These are phyloP conservation scores for Vitis hybrid DNA, from an alignment of 177 flowering plant genomes.

Conservation along the genomic window DNA sequence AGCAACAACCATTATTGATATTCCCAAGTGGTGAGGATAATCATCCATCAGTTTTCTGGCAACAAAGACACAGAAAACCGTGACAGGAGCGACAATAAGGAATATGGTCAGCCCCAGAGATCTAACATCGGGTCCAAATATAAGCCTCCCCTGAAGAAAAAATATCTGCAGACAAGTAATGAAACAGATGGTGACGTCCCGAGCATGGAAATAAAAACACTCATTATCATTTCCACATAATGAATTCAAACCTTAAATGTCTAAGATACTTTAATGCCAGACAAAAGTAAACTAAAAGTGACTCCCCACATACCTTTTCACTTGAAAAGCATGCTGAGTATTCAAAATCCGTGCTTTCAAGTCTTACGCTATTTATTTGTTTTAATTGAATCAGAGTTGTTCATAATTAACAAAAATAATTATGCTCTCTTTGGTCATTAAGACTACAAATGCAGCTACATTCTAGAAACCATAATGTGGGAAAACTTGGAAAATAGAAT, in stretches of 20 bases:
- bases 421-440: too few relatives aligned
- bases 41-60: slow-evolving; percentile 67
- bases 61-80: slow-evolving; percentile 65
- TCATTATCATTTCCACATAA: not conserved
- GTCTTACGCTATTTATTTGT: not conserved
- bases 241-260: not conserved
- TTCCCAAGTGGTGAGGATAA: slow-evolving; percentile 49
- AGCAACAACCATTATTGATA: slow-evolving; percentile 58
- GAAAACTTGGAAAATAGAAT: too few relatives aligned
- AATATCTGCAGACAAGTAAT: slow-evolving; percentile 56
- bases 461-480: too few relatives aligned
- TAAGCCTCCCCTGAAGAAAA: slow-evolving; percentile 64
- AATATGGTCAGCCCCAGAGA: slow-evolving; percentile 59
- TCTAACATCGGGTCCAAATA: slow-evolving; percentile 86
- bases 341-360: not conserved
- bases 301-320: too few relatives aligned
- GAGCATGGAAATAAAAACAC: not conserved
- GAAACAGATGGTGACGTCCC: not conserved
- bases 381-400: too few relatives aligned
- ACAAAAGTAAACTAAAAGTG: too few relatives aligned
- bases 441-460: too few relatives aligned
- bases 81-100: slow-evolving; percentile 71
- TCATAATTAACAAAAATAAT: too few relatives aligned
- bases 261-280: not conserved
- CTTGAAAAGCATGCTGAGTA: too few relatives aligned